A percentile compares a stretch with the other conserved stretches of the same genome.
phyloP scores from a whole-genome alignment of 441 rosid genomes.

The Erodium moschatum region DNA sequence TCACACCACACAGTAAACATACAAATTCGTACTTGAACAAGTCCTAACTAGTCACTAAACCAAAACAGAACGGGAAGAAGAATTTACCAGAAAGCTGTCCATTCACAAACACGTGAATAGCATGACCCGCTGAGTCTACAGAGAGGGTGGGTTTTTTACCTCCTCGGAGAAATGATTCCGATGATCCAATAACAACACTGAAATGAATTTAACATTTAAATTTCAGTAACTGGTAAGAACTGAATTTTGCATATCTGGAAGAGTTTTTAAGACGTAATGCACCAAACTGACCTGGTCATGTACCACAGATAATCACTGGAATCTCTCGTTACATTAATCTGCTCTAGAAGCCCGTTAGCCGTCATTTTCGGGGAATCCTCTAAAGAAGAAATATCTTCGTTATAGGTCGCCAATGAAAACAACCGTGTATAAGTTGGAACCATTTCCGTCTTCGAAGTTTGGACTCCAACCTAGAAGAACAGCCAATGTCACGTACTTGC shows the following conservation, averaged over 20 bases:
- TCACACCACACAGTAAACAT: background rate
- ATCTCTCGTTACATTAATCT: constrained; percentile 5
- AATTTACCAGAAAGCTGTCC: constrained; percentile 74
- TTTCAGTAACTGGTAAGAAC: background rate
- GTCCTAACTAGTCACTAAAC: background rate
- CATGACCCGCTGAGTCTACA: constrained; percentile 80
- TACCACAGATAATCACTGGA: constrained; percentile 4
- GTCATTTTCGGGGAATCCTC: background rate
- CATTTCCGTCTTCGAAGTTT: constrained; percentile 18
- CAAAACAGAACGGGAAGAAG: background rate
- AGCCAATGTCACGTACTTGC: background rate
- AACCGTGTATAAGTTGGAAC: background rate
- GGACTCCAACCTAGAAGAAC: constrained; percentile 71
- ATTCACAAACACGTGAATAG: constrained; percentile 77
- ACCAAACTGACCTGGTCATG: constrained; percentile 10
- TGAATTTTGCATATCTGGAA: no score
- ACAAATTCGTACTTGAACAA: no score
- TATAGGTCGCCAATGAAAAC: background rate
- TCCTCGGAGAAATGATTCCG: constrained; percentile 80
- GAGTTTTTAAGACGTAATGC: no score
- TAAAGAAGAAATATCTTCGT: constrained; percentile 4
- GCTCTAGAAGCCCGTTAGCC: constrained; percentile 1
- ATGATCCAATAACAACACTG: constrained; percentile 66
- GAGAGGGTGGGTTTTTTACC: constrained; percentile 82
- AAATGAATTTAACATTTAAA: background rate